Evolutionary conservation across 1,139 yeast genomes (phyloP), one percentile per base, ranked within the genome.

Genomic region (Kodamaea anthophila): DNA sequence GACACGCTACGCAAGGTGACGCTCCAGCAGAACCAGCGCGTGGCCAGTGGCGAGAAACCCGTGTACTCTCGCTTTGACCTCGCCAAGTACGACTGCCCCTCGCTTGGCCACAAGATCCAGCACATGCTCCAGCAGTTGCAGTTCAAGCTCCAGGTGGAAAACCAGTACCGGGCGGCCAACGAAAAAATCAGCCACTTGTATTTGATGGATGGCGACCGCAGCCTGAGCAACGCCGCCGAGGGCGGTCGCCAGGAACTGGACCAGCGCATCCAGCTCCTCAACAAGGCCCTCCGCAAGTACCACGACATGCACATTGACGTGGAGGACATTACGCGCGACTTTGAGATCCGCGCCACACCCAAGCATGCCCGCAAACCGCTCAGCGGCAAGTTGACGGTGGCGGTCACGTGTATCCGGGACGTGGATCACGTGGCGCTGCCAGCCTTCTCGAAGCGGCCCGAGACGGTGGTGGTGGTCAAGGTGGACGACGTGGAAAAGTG

Each of bases 41-140:
- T 24, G 16, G 23, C 13, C 30, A 14, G 16, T 11, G 34, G 22
- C 11, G 15, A 8, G 9, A 52, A 58, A 28, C 77, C 78, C 1
- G 46, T 63, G 9, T 75, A 72, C 47, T 74, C 88, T 0, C 65
- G 85, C 21, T 61, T 88, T 44, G 98, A 91, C 53, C 64, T 91
- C 37, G 72, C 86, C 52, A 87, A 87, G 46, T 87, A 86, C 51
- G 96, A 91, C 46, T 85, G 96, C 44, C 96, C 96, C 1, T 84
- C 94, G 1, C 63, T 91, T 44, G 96, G 96, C n/a, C 96, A 91
- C 47, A 75, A 93, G 41, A 91, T 91, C 47, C 96, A 86, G 55
- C 80, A 84, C 46, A 88, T 91, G 97, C 69, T 91, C 34, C 96
- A 87, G 56, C 94, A 87, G 53, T 66, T 91, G 34, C 96, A 87